Evolutionary conservation across 176 grass and related monocot species (phyloP).

Genomic region (Musa troglodytarum): DNA sequence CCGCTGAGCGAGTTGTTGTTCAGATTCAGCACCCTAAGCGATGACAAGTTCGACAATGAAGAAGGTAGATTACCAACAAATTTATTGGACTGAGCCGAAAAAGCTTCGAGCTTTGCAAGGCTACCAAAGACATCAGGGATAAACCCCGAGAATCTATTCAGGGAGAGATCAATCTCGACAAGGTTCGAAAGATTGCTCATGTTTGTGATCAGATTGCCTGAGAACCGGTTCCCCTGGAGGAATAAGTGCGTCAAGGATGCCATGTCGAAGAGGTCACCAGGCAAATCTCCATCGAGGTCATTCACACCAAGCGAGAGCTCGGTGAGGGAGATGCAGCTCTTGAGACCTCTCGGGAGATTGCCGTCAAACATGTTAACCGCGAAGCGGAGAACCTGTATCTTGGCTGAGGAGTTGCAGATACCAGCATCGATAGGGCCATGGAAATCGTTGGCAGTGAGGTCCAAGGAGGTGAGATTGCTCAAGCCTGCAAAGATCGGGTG

Average conservation of each 20-base stretch:
- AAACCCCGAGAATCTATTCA: slow-evolving; percentile 45
- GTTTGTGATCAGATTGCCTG: slow-evolving; percentile 25
- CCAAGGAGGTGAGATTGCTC: slow-evolving; percentile 41
- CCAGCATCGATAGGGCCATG: slow-evolving; percentile 34
- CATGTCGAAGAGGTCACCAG: slow-evolving; percentile 53
- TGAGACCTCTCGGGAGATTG: slow-evolving; percentile 34
- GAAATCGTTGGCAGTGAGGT: slow-evolving; percentile 49
- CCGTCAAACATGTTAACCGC: slow-evolving; percentile 47
- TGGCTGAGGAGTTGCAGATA: slow-evolving; percentile 29
- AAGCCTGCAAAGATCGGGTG: slow-evolving; percentile 44
- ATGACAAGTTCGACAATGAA: slow-evolving; percentile 44
- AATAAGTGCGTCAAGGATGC: slow-evolving; percentile 31
- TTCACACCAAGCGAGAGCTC: slow-evolving; percentile 64
- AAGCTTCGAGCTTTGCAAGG: slow-evolving; percentile 38
- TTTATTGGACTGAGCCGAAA: slow-evolving; percentile 40
- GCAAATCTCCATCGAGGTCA: slow-evolving; percentile 43
- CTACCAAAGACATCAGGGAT: slow-evolving; percentile 70
- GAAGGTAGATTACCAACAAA: slow-evolving; percentile 45
- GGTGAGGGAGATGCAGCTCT: slow-evolving; percentile 37
- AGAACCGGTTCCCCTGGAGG: slow-evolving; percentile 57
- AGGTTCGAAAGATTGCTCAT: slow-evolving; percentile 62
- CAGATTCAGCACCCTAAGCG: slow-evolving; percentile 48
- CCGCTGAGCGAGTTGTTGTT: slow-evolving; percentile 65
- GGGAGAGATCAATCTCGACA: slow-evolving; percentile 51
- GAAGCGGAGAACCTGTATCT: slow-evolving; percentile 43